phyloP scores from a whole-genome alignment of 768 basidiomycete species.

The Leccinellum rugosiceps region DNA sequence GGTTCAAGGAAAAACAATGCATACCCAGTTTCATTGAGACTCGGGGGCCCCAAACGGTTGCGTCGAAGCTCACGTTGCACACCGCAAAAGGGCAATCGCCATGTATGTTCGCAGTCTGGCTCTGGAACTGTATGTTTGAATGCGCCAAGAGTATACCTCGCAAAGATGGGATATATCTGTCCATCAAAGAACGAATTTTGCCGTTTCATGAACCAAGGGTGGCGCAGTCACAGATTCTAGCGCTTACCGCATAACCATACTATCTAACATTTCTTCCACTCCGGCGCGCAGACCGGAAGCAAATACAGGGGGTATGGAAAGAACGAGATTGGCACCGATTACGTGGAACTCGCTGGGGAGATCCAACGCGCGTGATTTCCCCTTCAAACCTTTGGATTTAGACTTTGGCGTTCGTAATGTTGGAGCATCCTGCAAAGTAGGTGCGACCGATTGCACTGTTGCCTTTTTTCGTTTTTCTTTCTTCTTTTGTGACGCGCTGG shows the following conservation, averaged over 20 bases:
- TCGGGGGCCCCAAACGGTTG: constrained; percentile 84
- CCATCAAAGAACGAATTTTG: neutral
- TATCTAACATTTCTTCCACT: constrained; percentile 87
- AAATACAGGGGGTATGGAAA: constrained; percentile 83
- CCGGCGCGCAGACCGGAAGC: constrained; percentile 68
- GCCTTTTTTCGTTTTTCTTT: constrained; percentile 31
- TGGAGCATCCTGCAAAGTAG: constrained; percentile 7
- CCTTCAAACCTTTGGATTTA: constrained; percentile 33
- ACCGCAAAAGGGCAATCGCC: constrained; percentile 85
- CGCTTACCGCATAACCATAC: constrained; percentile 89
- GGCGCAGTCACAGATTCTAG: constrained; percentile 3
- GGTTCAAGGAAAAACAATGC: constrained; percentile 20
- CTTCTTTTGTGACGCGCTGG: constrained; percentile 35
- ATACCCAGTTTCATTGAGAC: constrained; percentile 78
- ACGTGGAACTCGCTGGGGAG: constrained; percentile 52
- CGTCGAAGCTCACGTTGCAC: constrained; percentile 73
- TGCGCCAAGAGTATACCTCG: constrained; percentile 86
- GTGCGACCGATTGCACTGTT: neutral
- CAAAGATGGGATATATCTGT: constrained; percentile 87
- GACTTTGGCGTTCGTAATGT: constrained; percentile 15
- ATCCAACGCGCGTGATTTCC: constrained; percentile 35
- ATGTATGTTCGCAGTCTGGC: constrained; percentile 62
- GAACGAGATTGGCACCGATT: constrained; percentile 59
- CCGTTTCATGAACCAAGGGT: neutral
- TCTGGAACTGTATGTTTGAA: constrained; percentile 68